Evolutionary conservation across 768 basidiomycete genomes (phyloP).

Genomic region (Antrodiella citrinella): DNA sequence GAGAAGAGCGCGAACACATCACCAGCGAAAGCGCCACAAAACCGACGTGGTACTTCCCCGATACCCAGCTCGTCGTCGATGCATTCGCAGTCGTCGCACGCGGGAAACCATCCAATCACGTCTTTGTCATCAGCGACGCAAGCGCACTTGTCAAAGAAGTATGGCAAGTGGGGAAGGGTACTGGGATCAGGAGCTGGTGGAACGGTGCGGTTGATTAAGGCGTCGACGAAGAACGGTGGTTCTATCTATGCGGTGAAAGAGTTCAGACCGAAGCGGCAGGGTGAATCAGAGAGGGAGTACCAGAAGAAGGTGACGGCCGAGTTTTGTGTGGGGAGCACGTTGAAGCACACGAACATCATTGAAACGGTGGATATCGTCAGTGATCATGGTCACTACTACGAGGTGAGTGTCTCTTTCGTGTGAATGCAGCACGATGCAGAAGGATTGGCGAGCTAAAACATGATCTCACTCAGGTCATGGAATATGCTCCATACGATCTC

Average conservation of each 20-base stretch:
- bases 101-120: slow-evolving; percentile 24
- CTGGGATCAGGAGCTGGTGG: slow-evolving; percentile 97
- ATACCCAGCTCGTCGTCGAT: slow-evolving; percentile 8
- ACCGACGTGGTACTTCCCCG: slow-evolving; percentile 7
- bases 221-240: slow-evolving; percentile 71
- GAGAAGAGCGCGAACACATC: slow-evolving; percentile 4
- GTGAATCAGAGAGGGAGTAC: slow-evolving; percentile 94
- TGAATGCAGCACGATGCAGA: too few species aligned
- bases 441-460: too few species aligned
- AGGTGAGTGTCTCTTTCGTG: slow-evolving; percentile 48
- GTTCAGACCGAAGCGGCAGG: slow-evolving; percentile 82
- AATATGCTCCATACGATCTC: slow-evolving; percentile 96
- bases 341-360: slow-evolving; percentile 95
- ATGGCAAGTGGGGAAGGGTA: slow-evolving; percentile 96
- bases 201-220: slow-evolving; percentile 93
- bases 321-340: slow-evolving; percentile 91
- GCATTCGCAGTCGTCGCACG: too few species aligned
- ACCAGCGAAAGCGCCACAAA: slow-evolving; percentile 5
- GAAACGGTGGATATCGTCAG: slow-evolving; percentile 97
- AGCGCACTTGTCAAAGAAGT: slow-evolving; percentile 94
- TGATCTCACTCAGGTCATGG: slow-evolving; percentile 73
- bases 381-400: slow-evolving; percentile 97
- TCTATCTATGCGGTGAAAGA: slow-evolving; percentile 94
- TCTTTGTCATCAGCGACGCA: slow-evolving; percentile 80
- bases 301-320: slow-evolving; percentile 99